Evolutionary conservation across 441 rosid species (phyloP).

Genomic region (Breynia disticha): DNA sequence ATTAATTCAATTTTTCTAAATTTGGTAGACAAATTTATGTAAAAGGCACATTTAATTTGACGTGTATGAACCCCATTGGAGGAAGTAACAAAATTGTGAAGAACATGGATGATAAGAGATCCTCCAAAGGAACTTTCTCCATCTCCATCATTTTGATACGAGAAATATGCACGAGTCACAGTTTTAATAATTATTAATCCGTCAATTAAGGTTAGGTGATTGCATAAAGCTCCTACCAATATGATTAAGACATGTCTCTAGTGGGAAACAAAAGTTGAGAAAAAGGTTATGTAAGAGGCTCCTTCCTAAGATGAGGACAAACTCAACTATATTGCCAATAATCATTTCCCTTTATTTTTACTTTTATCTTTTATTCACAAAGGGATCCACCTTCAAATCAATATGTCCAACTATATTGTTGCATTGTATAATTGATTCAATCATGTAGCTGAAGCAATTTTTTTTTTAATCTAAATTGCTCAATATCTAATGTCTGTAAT

Average conservation of each 20-base stretch:
- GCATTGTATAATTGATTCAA: slow-evolving; percentile 1
- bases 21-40: too few species aligned
- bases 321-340: not conserved
- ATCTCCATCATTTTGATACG: not conserved
- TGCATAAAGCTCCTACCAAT: slow-evolving; percentile 5
- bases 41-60: too few species aligned
- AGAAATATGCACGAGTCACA: not conserved
- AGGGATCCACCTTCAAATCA: slow-evolving; percentile 6
- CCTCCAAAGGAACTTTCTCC: not conserved
- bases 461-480: too few species aligned
- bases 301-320: slow-evolving; percentile 2
- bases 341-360: not conserved
- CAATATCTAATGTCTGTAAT: too few species aligned
- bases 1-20: too few species aligned
- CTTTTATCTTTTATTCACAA: slow-evolving; percentile 14
- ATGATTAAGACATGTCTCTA: slow-evolving; percentile 11
- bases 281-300: not conserved
- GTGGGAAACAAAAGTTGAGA: not conserved
- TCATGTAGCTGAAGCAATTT: slow-evolving; percentile 1
- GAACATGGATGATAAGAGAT: slow-evolving; percentile 6
- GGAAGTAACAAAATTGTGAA: not conserved
- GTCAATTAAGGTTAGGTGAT: slow-evolving; percentile 10
- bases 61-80: too few species aligned
- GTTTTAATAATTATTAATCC: not conserved
- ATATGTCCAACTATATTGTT: not conserved